Percentiles rank a stretch among this genome's conserved stretches.
Evolutionary conservation across 257 asterid species (phyloP).

Genomic region (Solanum dulcamara): DNA sequence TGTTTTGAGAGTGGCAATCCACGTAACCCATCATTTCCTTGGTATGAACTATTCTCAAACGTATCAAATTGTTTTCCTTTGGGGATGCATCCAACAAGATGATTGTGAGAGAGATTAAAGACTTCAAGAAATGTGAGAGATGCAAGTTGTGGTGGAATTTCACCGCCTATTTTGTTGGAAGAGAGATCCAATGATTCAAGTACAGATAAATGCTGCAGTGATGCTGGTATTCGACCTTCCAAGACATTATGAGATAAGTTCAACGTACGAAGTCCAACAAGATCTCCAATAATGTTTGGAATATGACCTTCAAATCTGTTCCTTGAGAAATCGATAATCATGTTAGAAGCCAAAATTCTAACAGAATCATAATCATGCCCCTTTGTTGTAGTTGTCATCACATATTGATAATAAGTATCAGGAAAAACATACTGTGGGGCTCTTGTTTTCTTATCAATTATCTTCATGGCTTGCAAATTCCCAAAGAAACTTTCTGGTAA

Average conservation of each 20-base stretch:
- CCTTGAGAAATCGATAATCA: not conserved
- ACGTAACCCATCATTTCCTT: not conserved
- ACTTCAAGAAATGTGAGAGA: not conserved
- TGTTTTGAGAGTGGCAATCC: not conserved
- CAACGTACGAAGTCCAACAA: not conserved
- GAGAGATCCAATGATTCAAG: not conserved
- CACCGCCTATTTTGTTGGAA: not conserved
- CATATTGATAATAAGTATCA: not conserved
- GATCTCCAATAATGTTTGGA: not conserved
- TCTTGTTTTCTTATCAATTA: not conserved
- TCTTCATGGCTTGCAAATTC: not conserved
- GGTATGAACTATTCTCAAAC: not conserved
- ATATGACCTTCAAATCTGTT: not conserved
- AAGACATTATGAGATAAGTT: not conserved
- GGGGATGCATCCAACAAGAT: not conserved
- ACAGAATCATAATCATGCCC: not conserved
- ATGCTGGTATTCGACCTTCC: not conserved
- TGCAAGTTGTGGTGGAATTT: not conserved
- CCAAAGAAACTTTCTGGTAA: not conserved
- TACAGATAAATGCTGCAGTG: too few species aligned
- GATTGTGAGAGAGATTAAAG: not conserved
- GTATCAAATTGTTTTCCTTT: not conserved
- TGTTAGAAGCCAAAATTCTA: not conserved
- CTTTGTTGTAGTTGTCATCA: not conserved
- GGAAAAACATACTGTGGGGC: not conserved